A percentile compares a stretch with the other conserved stretches of the same genome.
Evolutionary conservation across 768 basidiomycete species (phyloP).

Genomic region (Hypholoma fasciculare): DNA sequence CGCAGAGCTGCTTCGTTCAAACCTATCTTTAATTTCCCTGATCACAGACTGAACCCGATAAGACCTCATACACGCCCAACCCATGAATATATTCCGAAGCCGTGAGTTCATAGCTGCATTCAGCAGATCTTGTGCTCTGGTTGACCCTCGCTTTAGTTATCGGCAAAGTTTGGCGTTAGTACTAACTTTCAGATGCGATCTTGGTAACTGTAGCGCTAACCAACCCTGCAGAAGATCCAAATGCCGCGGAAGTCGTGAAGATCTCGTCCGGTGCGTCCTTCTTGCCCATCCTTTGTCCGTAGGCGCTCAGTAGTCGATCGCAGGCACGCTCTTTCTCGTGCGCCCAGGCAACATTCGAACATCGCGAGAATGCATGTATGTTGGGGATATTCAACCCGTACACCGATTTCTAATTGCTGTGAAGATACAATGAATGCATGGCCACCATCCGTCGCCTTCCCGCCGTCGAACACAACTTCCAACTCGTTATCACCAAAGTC

Average conservation of each 20-base stretch:
- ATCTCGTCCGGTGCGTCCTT: constrained; percentile 65
- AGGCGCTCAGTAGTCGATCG: constrained; percentile 1
- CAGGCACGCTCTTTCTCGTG: constrained; percentile 84
- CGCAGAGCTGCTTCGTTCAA: constrained; percentile 1
- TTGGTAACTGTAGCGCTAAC: constrained; percentile 14
- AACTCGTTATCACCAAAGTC: constrained; percentile 94
- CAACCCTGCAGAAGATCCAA: constrained; percentile 73
- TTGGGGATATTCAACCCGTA: neutral
- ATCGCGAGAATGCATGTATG: constrained; percentile 96
- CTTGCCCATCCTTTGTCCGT: neutral
- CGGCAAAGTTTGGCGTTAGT: constrained; percentile 94
- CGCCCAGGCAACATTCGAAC: constrained; percentile 90
- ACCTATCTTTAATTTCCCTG: constrained; percentile 9
- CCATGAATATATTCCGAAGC: constrained; percentile 85
- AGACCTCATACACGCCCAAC: too few species aligned
- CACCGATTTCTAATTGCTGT: neutral
- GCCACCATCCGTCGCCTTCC: constrained; percentile 88
- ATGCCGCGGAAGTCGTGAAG: constrained; percentile 93
- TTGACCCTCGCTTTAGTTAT: constrained; percentile 52
- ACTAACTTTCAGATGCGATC: constrained; percentile 7
- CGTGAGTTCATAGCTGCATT: constrained; percentile 44
- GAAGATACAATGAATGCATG: constrained; percentile 94
- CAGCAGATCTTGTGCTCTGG: neutral
- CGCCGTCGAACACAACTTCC: constrained; percentile 75
- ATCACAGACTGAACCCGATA: too few species aligned